A percentile compares a stretch with the other conserved stretches of the same genome.
These are phyloP conservation scores for Boechera stricta DNA, from an alignment of 345 rosid genomes.

Conservation along the genomic window DNA sequence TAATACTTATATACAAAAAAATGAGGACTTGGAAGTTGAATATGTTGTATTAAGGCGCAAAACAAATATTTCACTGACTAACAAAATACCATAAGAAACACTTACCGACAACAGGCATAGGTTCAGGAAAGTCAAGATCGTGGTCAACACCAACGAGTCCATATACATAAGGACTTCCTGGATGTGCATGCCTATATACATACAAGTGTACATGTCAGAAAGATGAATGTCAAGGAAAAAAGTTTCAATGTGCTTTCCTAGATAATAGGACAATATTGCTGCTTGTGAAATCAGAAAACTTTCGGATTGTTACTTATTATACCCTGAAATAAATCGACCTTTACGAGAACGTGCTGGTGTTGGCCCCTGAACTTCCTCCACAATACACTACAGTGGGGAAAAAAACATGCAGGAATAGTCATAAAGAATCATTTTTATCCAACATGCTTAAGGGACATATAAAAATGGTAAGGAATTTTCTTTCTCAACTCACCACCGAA, in stretches of 20 bases:
- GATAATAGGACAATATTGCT: not conserved
- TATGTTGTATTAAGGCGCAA: not conserved
- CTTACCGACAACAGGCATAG: constrained; percentile 96
- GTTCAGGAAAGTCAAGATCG: constrained; percentile 98
- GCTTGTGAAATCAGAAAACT: not conserved
- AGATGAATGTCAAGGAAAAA: not conserved
- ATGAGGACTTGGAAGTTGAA: not conserved
- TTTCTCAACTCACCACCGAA: constrained; percentile 85
- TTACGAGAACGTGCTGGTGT: constrained; percentile 93
- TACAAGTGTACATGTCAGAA: constrained; percentile 53
- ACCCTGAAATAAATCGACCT: constrained; percentile 98
- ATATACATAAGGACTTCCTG: constrained; percentile 98
- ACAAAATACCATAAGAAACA: constrained; percentile 4
- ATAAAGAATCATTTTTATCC: not conserved
- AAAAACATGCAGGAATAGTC: not conserved
- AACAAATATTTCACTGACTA: constrained; percentile 2
- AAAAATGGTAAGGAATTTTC: not conserved
- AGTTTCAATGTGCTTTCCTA: not conserved
- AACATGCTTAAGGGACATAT: constrained; percentile 8
- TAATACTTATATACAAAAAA: constrained; percentile 2
- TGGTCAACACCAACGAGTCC: constrained; percentile 97
- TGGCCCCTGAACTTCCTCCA: constrained; percentile 98
- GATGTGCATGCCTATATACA: constrained; percentile 93
- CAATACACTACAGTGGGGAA: constrained; percentile 72
- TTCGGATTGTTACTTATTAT: not conserved